phyloP scores from a whole-genome alignment of 2,329 filamentous ascomycete genomes.

The Sarocladiaceae sp. region DNA sequence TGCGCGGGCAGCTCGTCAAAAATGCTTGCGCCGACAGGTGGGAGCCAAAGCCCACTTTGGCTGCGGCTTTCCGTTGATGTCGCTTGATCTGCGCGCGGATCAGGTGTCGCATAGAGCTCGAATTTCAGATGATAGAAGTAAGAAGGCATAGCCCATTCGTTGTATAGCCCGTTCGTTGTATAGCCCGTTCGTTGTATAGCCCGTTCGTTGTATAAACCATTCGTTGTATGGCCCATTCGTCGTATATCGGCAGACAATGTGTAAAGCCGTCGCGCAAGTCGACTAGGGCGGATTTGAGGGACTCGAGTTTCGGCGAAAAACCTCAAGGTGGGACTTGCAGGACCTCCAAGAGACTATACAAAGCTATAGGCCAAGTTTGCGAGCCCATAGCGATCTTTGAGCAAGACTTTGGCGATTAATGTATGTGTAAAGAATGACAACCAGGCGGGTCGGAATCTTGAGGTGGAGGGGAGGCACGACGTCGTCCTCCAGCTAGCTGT shows the following conservation, averaged over 20 bases:
- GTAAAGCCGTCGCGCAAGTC: no score
- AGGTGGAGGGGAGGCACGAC: background rate
- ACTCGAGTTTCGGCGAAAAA: no score
- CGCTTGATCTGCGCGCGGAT: constrained; percentile 22
- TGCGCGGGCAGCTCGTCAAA: constrained; percentile 54
- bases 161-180: constrained; percentile 10
- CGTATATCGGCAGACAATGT: no score
- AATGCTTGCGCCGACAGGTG: constrained; percentile 42
- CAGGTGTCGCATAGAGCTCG: constrained; percentile 53
- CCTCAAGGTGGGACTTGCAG: background rate
- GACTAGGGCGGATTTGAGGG: no score
- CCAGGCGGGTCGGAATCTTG: background rate
- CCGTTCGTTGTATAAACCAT: background rate
- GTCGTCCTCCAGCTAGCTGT: background rate
- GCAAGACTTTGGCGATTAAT: background rate
- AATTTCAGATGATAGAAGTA: constrained; percentile 65
- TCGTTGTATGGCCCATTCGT: background rate
- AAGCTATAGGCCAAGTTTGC: background rate
- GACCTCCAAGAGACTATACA: background rate
- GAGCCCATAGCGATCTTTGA: background rate
- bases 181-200: background rate
- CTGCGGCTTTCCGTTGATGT: constrained; percentile 10
- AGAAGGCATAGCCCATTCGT: constrained; percentile 49
- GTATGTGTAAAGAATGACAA: no score
- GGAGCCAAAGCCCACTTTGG: constrained; percentile 41